Percentiles rank a stretch among this genome's conserved stretches.
Conservation (phyloP, 2,329 filamentous ascomycete species). For the Coniochaeta sp. region DNA sequence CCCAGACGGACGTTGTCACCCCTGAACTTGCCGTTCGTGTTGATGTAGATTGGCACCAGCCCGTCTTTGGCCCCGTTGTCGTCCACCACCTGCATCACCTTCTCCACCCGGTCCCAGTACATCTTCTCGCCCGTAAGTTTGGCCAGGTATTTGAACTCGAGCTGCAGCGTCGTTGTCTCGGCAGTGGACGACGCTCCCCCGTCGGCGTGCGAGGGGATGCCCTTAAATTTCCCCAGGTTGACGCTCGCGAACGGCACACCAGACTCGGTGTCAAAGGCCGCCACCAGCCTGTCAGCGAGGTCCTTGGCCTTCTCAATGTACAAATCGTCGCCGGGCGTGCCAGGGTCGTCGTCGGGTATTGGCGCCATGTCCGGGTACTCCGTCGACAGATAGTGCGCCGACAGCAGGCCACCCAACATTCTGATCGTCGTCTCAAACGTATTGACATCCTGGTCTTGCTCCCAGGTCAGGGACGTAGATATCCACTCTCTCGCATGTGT, state of each 20-base stretch:
- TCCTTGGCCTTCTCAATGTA: constrained; percentile 96
- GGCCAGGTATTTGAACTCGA: constrained; percentile 95
- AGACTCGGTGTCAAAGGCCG: constrained; percentile 80
- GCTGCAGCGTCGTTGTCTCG: constrained; percentile 84
- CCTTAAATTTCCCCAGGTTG: constrained; percentile 70
- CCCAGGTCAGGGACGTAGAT: constrained; percentile 69
- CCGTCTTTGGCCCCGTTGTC: constrained; percentile 73
- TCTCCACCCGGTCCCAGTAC: constrained; percentile 89
- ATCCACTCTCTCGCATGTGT: constrained; percentile 87
- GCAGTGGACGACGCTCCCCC: constrained; percentile 87
- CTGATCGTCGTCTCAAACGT: constrained; percentile 98
- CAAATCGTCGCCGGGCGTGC: constrained; percentile 73
- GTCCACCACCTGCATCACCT: constrained; percentile 86
- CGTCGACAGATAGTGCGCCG: constrained; percentile 90
- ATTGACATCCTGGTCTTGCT: constrained; percentile 92
- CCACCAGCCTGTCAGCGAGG: constrained; percentile 76
- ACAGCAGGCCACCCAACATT: constrained; percentile 89
- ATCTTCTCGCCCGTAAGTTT: constrained; percentile 87
- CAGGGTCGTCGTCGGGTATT: constrained; percentile 62
- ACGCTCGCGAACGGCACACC: constrained; percentile 89
- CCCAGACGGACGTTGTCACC: constrained; percentile 85
- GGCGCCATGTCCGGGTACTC: constrained; percentile 74
- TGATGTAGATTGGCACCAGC: constrained; percentile 85
- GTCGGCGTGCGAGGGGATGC: constrained; percentile 76
- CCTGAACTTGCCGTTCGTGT: constrained; percentile 72